Conservation (phyloP, 129 eudicot genomes). For the Calendula officinalis region DNA sequence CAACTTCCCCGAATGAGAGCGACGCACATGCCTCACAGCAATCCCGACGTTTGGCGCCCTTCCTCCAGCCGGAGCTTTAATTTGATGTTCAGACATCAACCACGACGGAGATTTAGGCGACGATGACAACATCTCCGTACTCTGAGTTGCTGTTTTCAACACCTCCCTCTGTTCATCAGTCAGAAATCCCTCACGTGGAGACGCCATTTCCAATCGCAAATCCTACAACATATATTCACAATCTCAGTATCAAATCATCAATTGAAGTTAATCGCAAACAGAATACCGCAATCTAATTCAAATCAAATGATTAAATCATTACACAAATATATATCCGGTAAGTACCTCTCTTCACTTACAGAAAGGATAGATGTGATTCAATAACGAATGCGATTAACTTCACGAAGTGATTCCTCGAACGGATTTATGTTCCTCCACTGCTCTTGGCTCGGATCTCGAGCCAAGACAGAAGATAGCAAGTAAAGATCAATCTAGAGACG, state of each 20-base stretch:
- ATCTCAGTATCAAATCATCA: slow-evolving; percentile 21
- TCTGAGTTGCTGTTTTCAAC: slow-evolving; percentile 57
- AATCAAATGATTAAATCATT: slow-evolving; percentile 3
- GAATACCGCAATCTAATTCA: neutral
- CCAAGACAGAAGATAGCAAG: slow-evolving; percentile 51
- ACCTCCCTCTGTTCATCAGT: slow-evolving; percentile 75
- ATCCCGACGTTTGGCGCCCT: slow-evolving; percentile 44
- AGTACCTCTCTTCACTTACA: slow-evolving; percentile 15
- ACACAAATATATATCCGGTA: slow-evolving; percentile 1
- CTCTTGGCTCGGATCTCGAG: slow-evolving; percentile 89
- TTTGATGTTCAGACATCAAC: slow-evolving; percentile 40
- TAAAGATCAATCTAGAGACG: slow-evolving; percentile 29
- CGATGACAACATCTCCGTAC: slow-evolving; percentile 50
- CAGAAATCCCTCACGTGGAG: slow-evolving; percentile 60
- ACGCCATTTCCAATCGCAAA: slow-evolving; percentile 47
- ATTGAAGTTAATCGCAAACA: neutral
- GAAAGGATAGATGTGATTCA: neutral
- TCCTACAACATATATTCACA: slow-evolving; percentile 22
- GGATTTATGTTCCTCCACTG: slow-evolving; percentile 41
- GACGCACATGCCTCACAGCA: slow-evolving; percentile 60
- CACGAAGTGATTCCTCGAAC: neutral
- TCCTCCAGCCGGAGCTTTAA: slow-evolving; percentile 55
- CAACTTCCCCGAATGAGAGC: slow-evolving; percentile 57
- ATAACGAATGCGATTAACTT: slow-evolving; percentile 25
- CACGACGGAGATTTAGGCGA: slow-evolving; percentile 55